Base-by-base conservation (phyloP, 176 grass and related monocot species). In the Carex kokanica region DNA sequence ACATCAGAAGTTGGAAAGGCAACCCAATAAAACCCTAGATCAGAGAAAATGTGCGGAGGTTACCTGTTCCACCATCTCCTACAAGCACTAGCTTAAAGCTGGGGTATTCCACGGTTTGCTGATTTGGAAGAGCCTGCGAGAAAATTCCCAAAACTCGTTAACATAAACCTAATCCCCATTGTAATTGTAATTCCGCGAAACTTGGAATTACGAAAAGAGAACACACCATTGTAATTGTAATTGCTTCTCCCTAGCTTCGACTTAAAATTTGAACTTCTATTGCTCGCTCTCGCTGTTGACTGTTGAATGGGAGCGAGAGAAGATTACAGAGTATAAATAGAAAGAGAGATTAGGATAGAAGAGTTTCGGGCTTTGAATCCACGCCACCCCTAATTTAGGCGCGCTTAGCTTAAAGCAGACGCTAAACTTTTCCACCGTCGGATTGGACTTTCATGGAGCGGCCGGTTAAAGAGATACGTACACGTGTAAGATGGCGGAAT, bases 41-140 rank as follows among this genome's bases (percentile, higher is more conserved):
- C 11, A 81, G 1, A 47, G 10, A 81, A 82, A 31, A 87, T 23
- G 16, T 23, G 21, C 1, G 29, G 17, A 60, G 6, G 60, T 57
- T 43, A 88, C 86, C 86, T 25, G 86, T 88, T 45, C 86, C 86
- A n/a, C 86, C 81, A 65, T 88, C 81, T 24, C 86, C 81, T 16
- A 88, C 86, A 78, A 88, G 82, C 13, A 88, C 86, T 8, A 88
- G 72, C 86, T 88, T 88, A 55, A 87, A 87, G 86, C 80, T 87
- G 23, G 86, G 86, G 13, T 87, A 87, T 58, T 83, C 58, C 16
- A 82, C 79, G 49, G 40, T 82, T 64, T 88, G 81, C 59, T 88
- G 81, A 72, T 60, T 79, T 23, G 71, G 86, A 53, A 88, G 71
- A 29, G 81, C 86, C 86, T 84, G n/a, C 45, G 40, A 69, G 3